phyloP scores from a whole-genome alignment of 2,329 filamentous ascomycete species.

The Neopestalotiopsis sp. region DNA sequence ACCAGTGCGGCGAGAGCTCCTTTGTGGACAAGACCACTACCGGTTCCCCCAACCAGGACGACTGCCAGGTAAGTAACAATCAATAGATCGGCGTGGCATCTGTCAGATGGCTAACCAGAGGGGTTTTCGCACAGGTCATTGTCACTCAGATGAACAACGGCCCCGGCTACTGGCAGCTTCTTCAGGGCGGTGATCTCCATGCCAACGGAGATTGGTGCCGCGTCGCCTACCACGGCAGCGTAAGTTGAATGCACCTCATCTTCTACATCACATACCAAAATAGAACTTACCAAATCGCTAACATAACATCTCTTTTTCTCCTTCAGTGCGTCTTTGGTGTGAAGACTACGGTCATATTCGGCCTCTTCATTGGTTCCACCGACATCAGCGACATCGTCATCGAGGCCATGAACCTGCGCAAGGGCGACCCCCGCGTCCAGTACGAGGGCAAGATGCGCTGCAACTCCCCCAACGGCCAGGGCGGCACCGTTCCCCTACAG shows the following conservation, averaged over 20 bases:
- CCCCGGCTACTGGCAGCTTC: neutral
- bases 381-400: slow-evolving; percentile 7
- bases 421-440: slow-evolving; percentile 1
- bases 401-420: neutral
- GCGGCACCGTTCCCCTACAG: neutral
- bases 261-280: no score
- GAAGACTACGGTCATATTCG: neutral
- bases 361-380: neutral
- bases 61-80: neutral
- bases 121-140: neutral
- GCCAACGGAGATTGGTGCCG: neutral
- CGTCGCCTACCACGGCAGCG: neutral
- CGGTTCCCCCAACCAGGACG: neutral
- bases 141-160: neutral
- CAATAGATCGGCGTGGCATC: neutral
- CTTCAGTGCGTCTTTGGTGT: neutral
- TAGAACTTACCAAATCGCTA: no score
- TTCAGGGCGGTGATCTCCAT: neutral
- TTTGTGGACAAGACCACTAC: neutral
- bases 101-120: neutral
- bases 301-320: neutral
- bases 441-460: neutral
- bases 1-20: slow-evolving; percentile 5
- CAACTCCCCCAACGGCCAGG: neutral
- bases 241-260: neutral